Base-by-base conservation (phyloP, 257 asterid species). In the Solanum neorickii region DNA sequence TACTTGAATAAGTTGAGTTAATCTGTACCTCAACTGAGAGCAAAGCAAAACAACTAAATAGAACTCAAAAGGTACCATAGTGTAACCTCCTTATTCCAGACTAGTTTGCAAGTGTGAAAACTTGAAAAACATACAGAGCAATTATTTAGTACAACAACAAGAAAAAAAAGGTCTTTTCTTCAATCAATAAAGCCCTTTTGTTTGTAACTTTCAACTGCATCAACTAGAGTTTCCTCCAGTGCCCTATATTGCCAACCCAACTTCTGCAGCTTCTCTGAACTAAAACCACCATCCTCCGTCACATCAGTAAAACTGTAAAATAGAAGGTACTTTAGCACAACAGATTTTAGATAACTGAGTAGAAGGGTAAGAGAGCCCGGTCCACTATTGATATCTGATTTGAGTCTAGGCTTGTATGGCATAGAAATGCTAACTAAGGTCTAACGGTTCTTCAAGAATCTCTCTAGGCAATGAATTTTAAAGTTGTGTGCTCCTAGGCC, bases 201-300 rank as follows among this genome's bases (percentile, higher is more conserved):
- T 86, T 91, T 93, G 94, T 92, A 96, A 88, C 89, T 91, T 87
- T 96, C 96, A 65, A 96, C 92, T 9, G 97, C 86, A 84, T 94
- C 98, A 39, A 89, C 90, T 3, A 95, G 89, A 68, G 95, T 94
- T 87, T 94, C 94, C 86, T 91, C 92, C 88, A 96, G 70, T 73
- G 95, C 86, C 92, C 94, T 92, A 83, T 73, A 92, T 42, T 76
- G 92, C 98, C 95, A 95, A 3, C 99, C 98, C 86, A 95, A 90
- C 86, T 87, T 92, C 83, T 92, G 92, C 93, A 96, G 87, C 82
- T 93, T 94, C 70, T 91, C 93, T 21, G 95, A 92, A 87, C 92
- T 93, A 47, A 84, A 8, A 27, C 75, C 70, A 12, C 18, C 35
- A 37, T 5, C 60, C 3, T 87, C 89, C 15, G 25, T 86, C 41